Evolutionary conservation across 1,284 basidiomycete genomes (phyloP).

Genomic region (Ganoderma multipileum): DNA sequence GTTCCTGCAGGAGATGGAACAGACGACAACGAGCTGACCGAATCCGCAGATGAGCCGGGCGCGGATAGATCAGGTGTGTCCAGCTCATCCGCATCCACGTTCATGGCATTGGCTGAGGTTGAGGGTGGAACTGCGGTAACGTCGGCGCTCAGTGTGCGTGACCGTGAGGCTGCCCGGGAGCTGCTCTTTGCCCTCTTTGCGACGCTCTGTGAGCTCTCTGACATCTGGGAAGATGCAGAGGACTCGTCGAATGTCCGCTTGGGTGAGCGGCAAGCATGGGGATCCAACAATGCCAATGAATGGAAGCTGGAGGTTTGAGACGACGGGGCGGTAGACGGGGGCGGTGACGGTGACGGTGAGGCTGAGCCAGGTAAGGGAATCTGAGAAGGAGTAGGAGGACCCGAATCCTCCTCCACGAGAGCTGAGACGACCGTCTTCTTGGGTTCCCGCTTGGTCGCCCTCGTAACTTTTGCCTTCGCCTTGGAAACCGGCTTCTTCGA

Average conservation of each 20-base stretch:
- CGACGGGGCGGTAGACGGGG: conserved; percentile 39
- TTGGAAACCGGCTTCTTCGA: conserved; percentile 40
- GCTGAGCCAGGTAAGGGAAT: conserved; percentile 53
- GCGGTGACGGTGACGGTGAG: conserved; percentile 51
- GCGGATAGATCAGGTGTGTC: conserved; percentile 53
- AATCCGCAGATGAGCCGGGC: conserved; percentile 48
- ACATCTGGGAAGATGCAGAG: conserved; percentile 47
- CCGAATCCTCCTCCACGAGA: conserved; percentile 18
- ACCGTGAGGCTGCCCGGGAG: conserved; percentile 25
- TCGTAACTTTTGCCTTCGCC: conserved; percentile 32
- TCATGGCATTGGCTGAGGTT: conserved; percentile 21
- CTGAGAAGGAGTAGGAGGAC: conserved; percentile 41
- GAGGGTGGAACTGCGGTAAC: conserved; percentile 9
- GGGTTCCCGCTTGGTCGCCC: conserved; percentile 27
- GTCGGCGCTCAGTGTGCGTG: conserved; percentile 31
- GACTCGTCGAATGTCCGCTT: conserved; percentile 76
- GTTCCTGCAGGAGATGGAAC: conserved; percentile 47
- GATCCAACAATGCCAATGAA: conserved; percentile 17
- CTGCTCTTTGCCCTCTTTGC: conserved; percentile 51
- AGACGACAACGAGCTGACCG: conserved; percentile 48
- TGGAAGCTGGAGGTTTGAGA: conserved; percentile 31
- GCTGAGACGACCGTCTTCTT: conserved; percentile 24
- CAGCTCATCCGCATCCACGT: conserved; percentile 43
- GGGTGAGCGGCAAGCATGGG: conserved; percentile 55
- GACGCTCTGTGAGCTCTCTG: conserved; percentile 48